These are phyloP conservation scores for Hypsizygus marmoreus DNA, from an alignment of 768 basidiomycete species.

Conservation along the genomic window DNA sequence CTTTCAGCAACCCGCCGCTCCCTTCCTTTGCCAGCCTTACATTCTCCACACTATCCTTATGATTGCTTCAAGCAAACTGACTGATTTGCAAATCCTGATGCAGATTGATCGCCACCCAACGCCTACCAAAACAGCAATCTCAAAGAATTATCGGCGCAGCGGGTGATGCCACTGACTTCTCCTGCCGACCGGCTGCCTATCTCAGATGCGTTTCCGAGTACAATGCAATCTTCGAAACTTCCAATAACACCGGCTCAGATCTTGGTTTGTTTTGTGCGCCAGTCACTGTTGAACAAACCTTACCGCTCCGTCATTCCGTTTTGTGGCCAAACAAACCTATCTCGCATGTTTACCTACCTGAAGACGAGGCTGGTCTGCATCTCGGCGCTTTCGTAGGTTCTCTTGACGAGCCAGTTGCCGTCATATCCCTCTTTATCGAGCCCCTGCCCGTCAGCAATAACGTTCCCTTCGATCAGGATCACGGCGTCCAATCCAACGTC, in stretches of 20 bases:
- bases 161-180: too few species aligned
- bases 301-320: conserved; percentile 55
- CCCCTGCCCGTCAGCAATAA: conserved; percentile 30
- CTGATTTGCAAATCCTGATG: too few species aligned
- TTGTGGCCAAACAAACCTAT: conserved; percentile 57
- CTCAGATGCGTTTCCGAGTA: too few species aligned
- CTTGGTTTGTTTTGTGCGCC: conserved; percentile 7
- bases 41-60: too few species aligned
- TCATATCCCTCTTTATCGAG: conserved; percentile 59
- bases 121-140: too few species aligned
- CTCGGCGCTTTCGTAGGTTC: conserved; percentile 53
- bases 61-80: too few species aligned
- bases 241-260: not conserved
- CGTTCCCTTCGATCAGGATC: conserved; percentile 4
- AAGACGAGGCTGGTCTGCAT: conserved; percentile 53
- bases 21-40: too few species aligned
- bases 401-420: conserved; percentile 42
- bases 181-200: too few species aligned
- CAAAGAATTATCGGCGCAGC: too few species aligned
- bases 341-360: conserved; percentile 51
- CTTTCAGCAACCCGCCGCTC: too few species aligned
- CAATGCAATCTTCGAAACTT: too few species aligned
- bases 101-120: too few species aligned
- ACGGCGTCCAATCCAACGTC: conserved; percentile 5
- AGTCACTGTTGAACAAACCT: conserved; percentile 45